A percentile compares a stretch with the other conserved stretches of the same genome.
These are phyloP conservation scores for Colletotrichum eleusines DNA, from an alignment of 2,329 filamentous ascomycete species.

Conservation along the genomic window DNA sequence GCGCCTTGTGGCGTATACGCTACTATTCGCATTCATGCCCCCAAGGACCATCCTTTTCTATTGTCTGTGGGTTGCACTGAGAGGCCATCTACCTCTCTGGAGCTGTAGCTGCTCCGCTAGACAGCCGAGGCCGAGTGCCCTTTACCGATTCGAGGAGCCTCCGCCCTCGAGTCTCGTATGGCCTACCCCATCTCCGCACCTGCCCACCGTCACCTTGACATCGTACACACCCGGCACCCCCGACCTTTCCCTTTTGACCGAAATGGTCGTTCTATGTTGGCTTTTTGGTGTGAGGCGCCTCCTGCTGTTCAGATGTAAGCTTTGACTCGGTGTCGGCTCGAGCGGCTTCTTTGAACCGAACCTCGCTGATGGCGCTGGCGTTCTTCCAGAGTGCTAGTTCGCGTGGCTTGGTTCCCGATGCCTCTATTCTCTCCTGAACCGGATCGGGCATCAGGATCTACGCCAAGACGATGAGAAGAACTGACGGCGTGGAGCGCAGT, in stretches of 20 bases:
- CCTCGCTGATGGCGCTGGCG: not conserved
- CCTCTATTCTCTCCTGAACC: not conserved
- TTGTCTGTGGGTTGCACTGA: slow-evolving; percentile 18
- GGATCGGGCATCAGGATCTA: slow-evolving; percentile 8
- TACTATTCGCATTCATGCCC: not conserved
- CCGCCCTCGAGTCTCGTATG: not conserved
- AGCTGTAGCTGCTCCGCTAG: not conserved
- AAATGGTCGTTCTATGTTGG: not conserved
- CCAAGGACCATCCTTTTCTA: slow-evolving; percentile 22
- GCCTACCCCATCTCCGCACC: not conserved
- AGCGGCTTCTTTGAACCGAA: not conserved
- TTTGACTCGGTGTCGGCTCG: not conserved
- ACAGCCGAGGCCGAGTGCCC: not conserved
- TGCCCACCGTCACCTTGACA: not conserved
- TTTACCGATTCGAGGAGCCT: slow-evolving; percentile 14
- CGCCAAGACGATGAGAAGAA: not conserved
- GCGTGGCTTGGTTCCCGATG: slow-evolving; percentile 23
- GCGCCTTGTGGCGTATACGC: slow-evolving; percentile 2
- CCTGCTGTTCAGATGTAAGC: not conserved
- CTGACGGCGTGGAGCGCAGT: not conserved
- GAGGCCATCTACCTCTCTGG: not conserved
- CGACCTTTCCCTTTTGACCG: slow-evolving; percentile 22
- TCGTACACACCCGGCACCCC: not conserved
- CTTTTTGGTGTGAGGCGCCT: slow-evolving; percentile 14
- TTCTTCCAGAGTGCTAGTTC: not conserved